These are phyloP conservation scores for Eucalyptus polyanthemos DNA, from an alignment of 345 rosid species.

Conservation along the genomic window DNA sequence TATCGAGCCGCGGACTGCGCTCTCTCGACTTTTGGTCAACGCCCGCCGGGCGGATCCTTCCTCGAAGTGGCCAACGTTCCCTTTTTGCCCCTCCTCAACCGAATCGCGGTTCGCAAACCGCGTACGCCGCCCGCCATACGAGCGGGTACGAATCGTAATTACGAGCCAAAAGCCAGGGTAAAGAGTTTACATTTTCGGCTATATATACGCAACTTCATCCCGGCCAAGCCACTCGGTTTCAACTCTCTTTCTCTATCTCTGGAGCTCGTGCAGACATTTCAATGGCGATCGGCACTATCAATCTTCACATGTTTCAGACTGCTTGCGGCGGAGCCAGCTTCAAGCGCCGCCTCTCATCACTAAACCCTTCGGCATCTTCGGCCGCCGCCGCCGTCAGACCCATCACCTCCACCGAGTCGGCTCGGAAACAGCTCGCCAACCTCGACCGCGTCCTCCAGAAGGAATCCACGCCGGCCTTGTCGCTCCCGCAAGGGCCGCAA, in stretches of 20 bases:
- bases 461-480: not conserved
- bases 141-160: not conserved
- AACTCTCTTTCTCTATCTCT: not conserved
- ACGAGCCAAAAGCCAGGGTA: not conserved
- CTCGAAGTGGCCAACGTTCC: not conserved
- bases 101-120: not conserved
- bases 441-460: constrained; percentile 55
- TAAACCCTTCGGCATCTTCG: constrained; percentile 19
- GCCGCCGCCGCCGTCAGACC: not conserved
- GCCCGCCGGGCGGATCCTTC: not conserved
- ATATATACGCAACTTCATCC: not conserved
- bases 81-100: not conserved
- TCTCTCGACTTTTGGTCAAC: not conserved
- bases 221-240: not conserved
- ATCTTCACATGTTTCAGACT: constrained; percentile 21
- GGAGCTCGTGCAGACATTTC: not conserved
- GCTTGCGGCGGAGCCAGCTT: constrained; percentile 20
- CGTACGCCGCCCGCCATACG: not conserved
- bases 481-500: not conserved
- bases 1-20: not conserved
- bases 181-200: not conserved
- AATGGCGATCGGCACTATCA: not conserved
- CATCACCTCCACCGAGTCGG: constrained; percentile 1
- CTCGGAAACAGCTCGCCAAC: constrained; percentile 37
- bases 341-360: constrained; percentile 31